These are phyloP conservation scores for Calamus simplicifolius DNA, from an alignment of 176 grass and related monocot genomes.

Conservation along the genomic window DNA sequence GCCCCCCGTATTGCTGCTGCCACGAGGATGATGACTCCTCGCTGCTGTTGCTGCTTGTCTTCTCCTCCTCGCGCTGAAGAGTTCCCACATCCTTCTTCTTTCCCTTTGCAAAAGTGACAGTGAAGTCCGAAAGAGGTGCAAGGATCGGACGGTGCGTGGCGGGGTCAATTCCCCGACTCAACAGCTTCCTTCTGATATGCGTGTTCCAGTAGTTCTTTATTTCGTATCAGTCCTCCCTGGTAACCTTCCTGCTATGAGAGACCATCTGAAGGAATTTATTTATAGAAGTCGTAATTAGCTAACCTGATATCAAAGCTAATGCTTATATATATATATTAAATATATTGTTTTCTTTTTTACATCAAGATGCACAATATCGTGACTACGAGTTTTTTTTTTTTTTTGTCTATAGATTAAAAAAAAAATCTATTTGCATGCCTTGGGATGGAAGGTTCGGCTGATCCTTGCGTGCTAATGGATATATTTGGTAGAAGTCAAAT, in stretches of 20 bases:
- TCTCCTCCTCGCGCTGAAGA: background rate
- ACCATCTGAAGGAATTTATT: background rate
- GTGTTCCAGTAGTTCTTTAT: constrained; percentile 25
- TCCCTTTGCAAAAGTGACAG: background rate
- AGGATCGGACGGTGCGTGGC: constrained; percentile 7
- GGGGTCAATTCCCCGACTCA: constrained; percentile 11
- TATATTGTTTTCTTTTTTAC: too few species aligned
- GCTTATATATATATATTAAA: too few species aligned
- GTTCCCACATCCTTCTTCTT: background rate
- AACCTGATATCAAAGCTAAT: background rate
- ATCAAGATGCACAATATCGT: too few species aligned
- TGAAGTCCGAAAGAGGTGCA: background rate
- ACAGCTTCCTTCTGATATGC: constrained; percentile 9
- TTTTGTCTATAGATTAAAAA: too few species aligned
- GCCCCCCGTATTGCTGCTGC: background rate
- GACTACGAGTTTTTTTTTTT: too few species aligned
- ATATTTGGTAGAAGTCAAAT: too few species aligned
- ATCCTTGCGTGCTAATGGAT: too few species aligned
- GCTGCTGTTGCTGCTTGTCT: too few species aligned
- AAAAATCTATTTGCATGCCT: too few species aligned
- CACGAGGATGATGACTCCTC: background rate
- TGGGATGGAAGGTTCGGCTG: too few species aligned
- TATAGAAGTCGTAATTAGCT: too few species aligned
- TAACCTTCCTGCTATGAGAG: background rate
- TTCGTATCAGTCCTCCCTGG: constrained; percentile 17